Percentiles rank a stretch among this genome's conserved stretches.
Conservation (phyloP, 345 rosid species). For the Ailanthus altissimus region DNA sequence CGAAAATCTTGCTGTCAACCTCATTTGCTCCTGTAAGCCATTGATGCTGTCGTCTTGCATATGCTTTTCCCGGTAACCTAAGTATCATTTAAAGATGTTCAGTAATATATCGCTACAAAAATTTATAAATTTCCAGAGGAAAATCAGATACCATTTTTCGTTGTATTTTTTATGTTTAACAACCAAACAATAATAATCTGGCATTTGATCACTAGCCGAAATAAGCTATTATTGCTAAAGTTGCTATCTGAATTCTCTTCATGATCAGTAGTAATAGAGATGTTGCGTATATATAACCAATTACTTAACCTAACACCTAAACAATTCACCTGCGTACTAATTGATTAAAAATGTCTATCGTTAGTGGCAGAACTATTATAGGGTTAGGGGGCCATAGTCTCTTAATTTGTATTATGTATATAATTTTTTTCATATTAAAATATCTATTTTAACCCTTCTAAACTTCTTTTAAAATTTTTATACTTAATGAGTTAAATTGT, state of each 20-base stretch:
- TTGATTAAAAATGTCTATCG: not conserved
- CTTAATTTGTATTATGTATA: too few relatives aligned
- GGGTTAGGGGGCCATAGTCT: too few relatives aligned
- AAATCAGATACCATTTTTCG: not conserved
- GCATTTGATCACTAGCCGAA: not conserved
- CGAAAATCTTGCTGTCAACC: constrained; percentile 85
- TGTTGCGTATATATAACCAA: too few relatives aligned
- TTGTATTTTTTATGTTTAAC: not conserved
- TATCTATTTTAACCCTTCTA: too few relatives aligned
- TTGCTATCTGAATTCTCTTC: not conserved
- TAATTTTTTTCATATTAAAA: too few relatives aligned
- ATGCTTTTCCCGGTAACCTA: constrained; percentile 97
- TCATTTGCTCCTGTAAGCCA: constrained; percentile 91
- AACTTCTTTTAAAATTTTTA: too few relatives aligned
- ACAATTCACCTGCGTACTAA: not conserved
- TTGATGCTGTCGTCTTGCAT: constrained; percentile 68
- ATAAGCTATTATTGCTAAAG: not conserved
- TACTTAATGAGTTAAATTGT: too few relatives aligned
- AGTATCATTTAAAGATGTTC: not conserved
- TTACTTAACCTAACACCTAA: not conserved
- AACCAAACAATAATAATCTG: too few relatives aligned
- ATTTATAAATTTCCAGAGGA: not conserved
- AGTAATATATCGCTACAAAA: not conserved
- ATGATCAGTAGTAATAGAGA: not conserved
- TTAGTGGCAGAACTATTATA: too few relatives aligned